phyloP scores from a whole-genome alignment of 2,329 filamentous ascomycete species.

The Trichoderma oligosporum region DNA sequence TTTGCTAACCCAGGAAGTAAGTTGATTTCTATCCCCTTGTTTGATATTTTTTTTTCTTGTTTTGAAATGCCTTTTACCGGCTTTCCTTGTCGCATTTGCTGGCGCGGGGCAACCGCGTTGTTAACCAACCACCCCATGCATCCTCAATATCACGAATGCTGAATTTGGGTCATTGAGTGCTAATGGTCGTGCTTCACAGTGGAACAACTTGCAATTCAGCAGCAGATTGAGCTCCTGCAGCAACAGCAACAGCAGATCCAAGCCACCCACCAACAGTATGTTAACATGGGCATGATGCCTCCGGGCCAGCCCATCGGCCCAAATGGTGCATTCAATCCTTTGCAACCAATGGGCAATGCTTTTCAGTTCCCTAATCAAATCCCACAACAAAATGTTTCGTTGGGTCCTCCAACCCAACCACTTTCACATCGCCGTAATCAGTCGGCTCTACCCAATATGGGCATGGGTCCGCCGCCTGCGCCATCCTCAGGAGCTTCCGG shows the following conservation, averaged over 20 bases:
- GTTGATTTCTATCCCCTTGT: slow-evolving; percentile 31
- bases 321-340: slow-evolving; percentile 67
- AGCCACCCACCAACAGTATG: slow-evolving; percentile 93
- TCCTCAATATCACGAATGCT: neutral
- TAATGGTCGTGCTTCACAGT: slow-evolving; percentile 50
- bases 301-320: slow-evolving; percentile 72
- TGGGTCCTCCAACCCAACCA: slow-evolving; percentile 74
- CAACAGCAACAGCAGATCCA: slow-evolving; percentile 98
- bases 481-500: slow-evolving; percentile 88
- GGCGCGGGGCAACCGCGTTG: slow-evolving; percentile 15
- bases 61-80: neutral
- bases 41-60: neutral
- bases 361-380: slow-evolving; percentile 87
- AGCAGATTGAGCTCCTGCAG: slow-evolving; percentile 95
- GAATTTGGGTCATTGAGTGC: slow-evolving; percentile 17
- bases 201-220: slow-evolving; percentile 96
- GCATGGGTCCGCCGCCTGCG: slow-evolving; percentile 82
- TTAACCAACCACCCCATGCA: slow-evolving; percentile 1
- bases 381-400: slow-evolving; percentile 66
- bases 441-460: slow-evolving; percentile 89
- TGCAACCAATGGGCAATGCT: slow-evolving; percentile 76
- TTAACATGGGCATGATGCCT: slow-evolving; percentile 93
- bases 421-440: slow-evolving; percentile 94
- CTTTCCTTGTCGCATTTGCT: slow-evolving; percentile 1
- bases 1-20: slow-evolving; percentile 63